Conservation (phyloP, 768 basidiomycete species). For the Phanerochaete carnosa region DNA sequence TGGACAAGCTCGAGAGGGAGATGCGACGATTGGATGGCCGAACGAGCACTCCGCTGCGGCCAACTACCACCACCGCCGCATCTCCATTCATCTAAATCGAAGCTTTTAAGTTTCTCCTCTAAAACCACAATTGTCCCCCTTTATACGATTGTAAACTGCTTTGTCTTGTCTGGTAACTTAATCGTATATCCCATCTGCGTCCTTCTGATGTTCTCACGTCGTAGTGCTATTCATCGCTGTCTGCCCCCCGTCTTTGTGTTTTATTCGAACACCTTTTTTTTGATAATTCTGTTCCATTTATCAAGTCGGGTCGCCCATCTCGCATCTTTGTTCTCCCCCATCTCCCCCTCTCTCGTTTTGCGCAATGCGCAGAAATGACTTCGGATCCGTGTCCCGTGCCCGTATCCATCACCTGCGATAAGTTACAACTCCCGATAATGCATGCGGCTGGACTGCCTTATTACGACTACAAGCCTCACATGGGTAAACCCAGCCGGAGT, state of each 20-base stretch:
- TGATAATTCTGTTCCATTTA: constrained; percentile 1
- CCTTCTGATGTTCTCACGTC: constrained; percentile 7
- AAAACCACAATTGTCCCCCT: neutral
- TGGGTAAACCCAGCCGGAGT: neutral
- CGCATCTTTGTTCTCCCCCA: neutral
- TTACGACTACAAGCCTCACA: neutral
- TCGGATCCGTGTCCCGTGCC: constrained; percentile 6
- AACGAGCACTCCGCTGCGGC: constrained; percentile 65
- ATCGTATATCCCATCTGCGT: neutral
- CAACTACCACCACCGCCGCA: constrained; percentile 16
- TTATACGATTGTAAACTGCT: neutral
- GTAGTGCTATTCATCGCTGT: constrained; percentile 1
- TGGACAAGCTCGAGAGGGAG: constrained; percentile 75
- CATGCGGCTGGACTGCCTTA: neutral
- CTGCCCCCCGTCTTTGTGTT: neutral
- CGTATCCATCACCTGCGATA: constrained; percentile 1
- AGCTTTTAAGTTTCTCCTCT: neutral
- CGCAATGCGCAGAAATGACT: neutral
- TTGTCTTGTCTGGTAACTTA: neutral
- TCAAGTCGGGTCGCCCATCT: neutral
- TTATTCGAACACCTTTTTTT: neutral
- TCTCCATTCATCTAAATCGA: constrained; percentile 2
- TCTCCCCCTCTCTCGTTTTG: too few relatives aligned
- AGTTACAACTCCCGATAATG: constrained; percentile 1
- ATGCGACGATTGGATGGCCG: constrained; percentile 77